phyloP scores from a whole-genome alignment of 2,329 filamentous ascomycete species.

The Colletotrichum trifolii region DNA sequence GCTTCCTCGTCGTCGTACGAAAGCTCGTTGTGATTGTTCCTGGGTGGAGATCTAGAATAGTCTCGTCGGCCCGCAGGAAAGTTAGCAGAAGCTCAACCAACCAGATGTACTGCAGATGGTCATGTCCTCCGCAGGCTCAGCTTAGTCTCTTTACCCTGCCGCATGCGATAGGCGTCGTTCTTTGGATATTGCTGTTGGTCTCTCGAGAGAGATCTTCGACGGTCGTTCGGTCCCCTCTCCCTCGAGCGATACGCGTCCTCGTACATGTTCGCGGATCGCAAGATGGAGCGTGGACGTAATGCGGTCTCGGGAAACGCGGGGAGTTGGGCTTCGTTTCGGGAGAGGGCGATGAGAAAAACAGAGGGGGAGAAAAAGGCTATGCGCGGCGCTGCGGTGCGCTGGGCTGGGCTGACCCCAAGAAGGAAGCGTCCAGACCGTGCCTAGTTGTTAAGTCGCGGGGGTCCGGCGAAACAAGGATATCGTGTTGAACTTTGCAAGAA shows the following conservation, averaged over 20 bases:
- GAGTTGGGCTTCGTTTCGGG: slow-evolving; percentile 25
- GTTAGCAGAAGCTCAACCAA: slow-evolving; percentile 55
- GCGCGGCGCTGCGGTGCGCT: slow-evolving; percentile 13
- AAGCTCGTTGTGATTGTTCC: slow-evolving; percentile 45
- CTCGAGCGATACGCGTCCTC: slow-evolving; percentile 29
- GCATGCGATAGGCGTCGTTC: slow-evolving; percentile 57
- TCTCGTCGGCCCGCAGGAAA: slow-evolving; percentile 57
- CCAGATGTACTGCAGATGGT: slow-evolving; percentile 35
- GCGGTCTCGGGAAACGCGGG: slow-evolving; percentile 5
- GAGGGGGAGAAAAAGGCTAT: slow-evolving; percentile 8
- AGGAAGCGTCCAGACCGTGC: slow-evolving; percentile 30
- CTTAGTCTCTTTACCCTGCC: slow-evolving; percentile 59
- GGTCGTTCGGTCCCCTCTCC: slow-evolving; percentile 36
- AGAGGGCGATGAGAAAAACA: neutral
- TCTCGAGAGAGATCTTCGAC: slow-evolving; percentile 36
- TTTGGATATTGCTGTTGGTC: slow-evolving; percentile 39
- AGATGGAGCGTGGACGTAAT: slow-evolving; percentile 14
- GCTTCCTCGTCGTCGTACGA: slow-evolving; percentile 46
- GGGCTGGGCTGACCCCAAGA: neutral
- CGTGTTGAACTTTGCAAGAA: slow-evolving; percentile 5
- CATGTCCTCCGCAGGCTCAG: slow-evolving; percentile 38
- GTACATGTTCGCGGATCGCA: slow-evolving; percentile 33
- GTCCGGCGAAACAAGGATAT: slow-evolving; percentile 16
- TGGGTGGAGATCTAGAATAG: slow-evolving; percentile 56
- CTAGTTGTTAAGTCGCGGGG: slow-evolving; percentile 13